Conservation (phyloP, 495 filamentous ascomycete genomes). For the Pseudotulostoma volvatum region DNA sequence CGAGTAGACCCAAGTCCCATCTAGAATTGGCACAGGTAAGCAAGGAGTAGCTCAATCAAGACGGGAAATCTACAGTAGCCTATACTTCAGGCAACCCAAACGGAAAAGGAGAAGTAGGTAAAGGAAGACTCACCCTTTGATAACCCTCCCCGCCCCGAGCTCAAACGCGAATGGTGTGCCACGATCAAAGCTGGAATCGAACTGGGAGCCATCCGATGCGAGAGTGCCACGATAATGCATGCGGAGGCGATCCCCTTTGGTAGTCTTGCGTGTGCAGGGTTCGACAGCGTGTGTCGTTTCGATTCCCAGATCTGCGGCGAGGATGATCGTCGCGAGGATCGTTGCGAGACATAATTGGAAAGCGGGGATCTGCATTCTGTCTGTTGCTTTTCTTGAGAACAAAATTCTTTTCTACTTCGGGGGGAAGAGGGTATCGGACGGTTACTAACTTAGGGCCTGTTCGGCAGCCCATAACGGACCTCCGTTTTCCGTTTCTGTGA, state of each 20-base stretch:
- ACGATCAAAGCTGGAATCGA: constrained; percentile 54
- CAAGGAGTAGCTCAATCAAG: background rate
- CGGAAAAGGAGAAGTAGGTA: background rate
- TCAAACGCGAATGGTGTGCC: constrained; percentile 59
- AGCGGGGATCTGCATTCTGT: too few species aligned
- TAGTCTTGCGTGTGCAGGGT: constrained; percentile 50
- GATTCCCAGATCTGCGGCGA: constrained; percentile 47
- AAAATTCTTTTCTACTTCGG: too few species aligned
- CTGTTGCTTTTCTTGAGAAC: too few species aligned
- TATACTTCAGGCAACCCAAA: background rate
- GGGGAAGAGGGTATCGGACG: too few species aligned
- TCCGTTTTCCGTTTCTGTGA: too few species aligned
- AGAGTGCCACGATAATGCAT: constrained; percentile 85
- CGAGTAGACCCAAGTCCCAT: constrained; percentile 82
- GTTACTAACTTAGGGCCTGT: too few species aligned
- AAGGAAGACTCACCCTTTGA: constrained; percentile 50
- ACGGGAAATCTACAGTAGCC: background rate
- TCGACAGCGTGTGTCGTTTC: constrained; percentile 56
- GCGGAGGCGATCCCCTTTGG: constrained; percentile 57
- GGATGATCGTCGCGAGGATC: too few species aligned
- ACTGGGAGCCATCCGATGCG: constrained; percentile 31
- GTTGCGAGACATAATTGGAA: too few species aligned
- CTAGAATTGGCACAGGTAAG: constrained; percentile 11
- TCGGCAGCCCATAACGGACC: too few species aligned
- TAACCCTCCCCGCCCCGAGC: constrained; percentile 67